These are phyloP conservation scores for Mycena epipterygia DNA, from an alignment of 768 basidiomycete genomes.

Conservation along the genomic window DNA sequence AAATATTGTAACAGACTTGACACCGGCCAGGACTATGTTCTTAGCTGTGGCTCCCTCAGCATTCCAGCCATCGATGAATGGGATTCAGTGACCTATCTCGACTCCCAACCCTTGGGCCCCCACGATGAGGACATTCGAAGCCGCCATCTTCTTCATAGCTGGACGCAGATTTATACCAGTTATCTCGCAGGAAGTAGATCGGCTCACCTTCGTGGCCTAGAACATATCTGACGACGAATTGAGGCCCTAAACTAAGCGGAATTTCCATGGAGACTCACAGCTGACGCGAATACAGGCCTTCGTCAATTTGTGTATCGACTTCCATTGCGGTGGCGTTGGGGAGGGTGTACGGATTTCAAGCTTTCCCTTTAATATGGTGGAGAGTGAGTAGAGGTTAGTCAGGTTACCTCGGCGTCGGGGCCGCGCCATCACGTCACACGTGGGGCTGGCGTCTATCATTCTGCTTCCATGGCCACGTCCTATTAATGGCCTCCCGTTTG, in stretches of 20 bases:
- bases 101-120: conserved; percentile 94
- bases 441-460: too few species aligned
- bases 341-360: too few species aligned
- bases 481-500: too few species aligned
- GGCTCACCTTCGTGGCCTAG: conserved; percentile 92
- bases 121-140: conserved; percentile 93
- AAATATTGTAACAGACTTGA: conserved; percentile 96
- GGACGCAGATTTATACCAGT: conserved; percentile 23
- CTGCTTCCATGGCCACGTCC: too few species aligned
- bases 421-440: too few species aligned
- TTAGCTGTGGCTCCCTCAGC: conserved; percentile 84
- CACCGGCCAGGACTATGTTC: conserved; percentile 94
- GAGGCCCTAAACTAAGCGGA: conserved; percentile 32
- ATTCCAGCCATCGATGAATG: conserved; percentile 1
- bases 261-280: conserved; percentile 69
- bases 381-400: too few species aligned
- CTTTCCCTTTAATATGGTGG: too few species aligned
- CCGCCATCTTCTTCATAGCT: conserved; percentile 99
- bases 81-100: conserved; percentile 82
- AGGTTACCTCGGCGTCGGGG: too few species aligned
- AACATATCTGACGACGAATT: conserved; percentile 76
- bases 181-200: not conserved
- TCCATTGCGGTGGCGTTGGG: too few species aligned
- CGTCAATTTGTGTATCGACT: too few species aligned
- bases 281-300: conserved; percentile 94